These are phyloP conservation scores for Calonectria honghensis DNA, from an alignment of 2,329 filamentous ascomycete species.

Conservation along the genomic window DNA sequence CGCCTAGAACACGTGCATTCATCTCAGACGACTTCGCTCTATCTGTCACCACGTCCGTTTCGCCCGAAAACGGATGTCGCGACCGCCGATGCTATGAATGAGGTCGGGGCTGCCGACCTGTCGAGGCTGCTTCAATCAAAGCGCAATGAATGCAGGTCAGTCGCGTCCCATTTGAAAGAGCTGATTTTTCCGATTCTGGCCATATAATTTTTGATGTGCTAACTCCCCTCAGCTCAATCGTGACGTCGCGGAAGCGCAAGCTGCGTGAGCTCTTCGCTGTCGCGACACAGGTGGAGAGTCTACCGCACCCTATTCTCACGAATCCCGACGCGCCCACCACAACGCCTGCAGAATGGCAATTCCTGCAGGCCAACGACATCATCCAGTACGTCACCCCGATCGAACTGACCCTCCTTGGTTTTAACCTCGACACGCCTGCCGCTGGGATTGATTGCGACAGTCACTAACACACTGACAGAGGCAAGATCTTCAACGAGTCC, in stretches of 20 bases:
- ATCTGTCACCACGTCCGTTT: conserved; percentile 71
- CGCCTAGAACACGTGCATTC: conserved; percentile 52
- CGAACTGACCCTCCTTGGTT: conserved; percentile 44
- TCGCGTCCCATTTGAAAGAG: conserved; percentile 65
- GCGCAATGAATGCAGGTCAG: conserved; percentile 77
- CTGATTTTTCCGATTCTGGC: conserved; percentile 69
- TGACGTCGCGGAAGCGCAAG: conserved; percentile 92
- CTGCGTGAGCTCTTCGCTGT: conserved; percentile 89
- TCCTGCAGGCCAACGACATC: conserved; percentile 75
- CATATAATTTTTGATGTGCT: conserved; percentile 67
- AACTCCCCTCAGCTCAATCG: conserved; percentile 77
- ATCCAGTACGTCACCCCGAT: conserved; percentile 71
- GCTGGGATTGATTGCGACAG: conserved; percentile 37
- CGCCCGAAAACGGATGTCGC: conserved; percentile 81
- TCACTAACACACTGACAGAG: conserved; percentile 56
- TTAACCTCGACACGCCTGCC: conserved; percentile 45
- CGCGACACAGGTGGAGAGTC: conserved; percentile 80
- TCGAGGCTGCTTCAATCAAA: conserved; percentile 80
- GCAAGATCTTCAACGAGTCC: conserved; percentile 69
- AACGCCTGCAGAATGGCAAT: conserved; percentile 72
- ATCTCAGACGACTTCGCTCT: conserved; percentile 55
- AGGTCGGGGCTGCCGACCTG: conserved; percentile 80
- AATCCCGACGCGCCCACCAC: conserved; percentile 74
- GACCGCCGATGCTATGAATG: conserved; percentile 81
- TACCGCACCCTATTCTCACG: conserved; percentile 75